A percentile compares a stretch with the other conserved stretches of the same genome.
Evolutionary conservation across 331 rosid species (phyloP).

Genomic region (Quercus lobata): DNA sequence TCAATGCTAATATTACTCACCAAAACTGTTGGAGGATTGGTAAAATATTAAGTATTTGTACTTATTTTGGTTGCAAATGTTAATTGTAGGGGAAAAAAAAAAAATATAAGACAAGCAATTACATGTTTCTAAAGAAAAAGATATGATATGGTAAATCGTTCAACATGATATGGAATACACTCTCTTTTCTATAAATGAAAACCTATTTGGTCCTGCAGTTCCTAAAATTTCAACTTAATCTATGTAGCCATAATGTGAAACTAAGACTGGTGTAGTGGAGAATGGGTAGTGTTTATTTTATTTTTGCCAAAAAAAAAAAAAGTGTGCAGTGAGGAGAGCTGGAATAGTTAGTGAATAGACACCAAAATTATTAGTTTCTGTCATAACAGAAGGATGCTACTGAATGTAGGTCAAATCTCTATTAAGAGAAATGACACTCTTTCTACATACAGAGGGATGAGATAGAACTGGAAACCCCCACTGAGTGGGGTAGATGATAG

Average conservation of each 20-base stretch:
- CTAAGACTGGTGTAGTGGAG: neutral
- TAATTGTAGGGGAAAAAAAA: neutral
- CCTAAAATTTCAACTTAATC: neutral
- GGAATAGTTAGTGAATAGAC: neutral
- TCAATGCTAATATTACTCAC: neutral
- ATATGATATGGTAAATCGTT: neutral
- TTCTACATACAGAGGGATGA: constrained; percentile 40
- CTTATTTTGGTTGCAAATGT: neutral
- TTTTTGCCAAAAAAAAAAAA: neutral
- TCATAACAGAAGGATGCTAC: neutral
- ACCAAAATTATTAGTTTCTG: neutral
- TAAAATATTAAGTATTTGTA: neutral
- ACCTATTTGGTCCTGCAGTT: neutral
- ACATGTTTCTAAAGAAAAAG: neutral
- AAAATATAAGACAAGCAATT: neutral
- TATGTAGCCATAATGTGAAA: neutral
- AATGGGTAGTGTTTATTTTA: neutral
- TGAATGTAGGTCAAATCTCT: constrained; percentile 24
- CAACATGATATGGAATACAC: neutral
- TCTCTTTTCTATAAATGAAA: neutral
- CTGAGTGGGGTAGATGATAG: constrained; percentile 46
- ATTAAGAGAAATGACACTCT: constrained; percentile 14
- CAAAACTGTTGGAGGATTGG: neutral
- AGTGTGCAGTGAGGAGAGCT: neutral
- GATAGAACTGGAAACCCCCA: constrained; percentile 72